Evolutionary conservation across 2,329 filamentous ascomycete genomes (phyloP).

Genomic region (Botrytis deweyae): DNA sequence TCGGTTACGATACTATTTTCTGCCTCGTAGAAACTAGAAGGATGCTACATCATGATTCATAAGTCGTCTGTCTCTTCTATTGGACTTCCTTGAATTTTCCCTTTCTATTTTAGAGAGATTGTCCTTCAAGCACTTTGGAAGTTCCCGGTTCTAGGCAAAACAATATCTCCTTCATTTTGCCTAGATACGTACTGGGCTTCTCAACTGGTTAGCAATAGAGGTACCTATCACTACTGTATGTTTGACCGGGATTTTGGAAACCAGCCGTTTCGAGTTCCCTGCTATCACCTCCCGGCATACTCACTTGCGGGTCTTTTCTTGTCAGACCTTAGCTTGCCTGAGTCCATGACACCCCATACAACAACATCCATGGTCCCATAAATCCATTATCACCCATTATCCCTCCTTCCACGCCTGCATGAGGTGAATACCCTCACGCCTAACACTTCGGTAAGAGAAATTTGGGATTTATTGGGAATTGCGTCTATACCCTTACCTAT

Average conservation of each 20-base stretch:
- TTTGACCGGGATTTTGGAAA: slow-evolving; percentile 15
- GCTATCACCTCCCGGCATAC: slow-evolving; percentile 12
- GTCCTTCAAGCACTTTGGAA: background rate
- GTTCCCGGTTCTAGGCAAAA: background rate
- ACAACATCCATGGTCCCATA: background rate
- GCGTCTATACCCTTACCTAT: background rate
- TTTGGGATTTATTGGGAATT: slow-evolving; percentile 11
- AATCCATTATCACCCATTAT: background rate
- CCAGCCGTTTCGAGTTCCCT: slow-evolving; percentile 22
- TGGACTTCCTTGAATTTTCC: background rate
- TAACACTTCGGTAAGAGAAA: background rate
- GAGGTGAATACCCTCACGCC: slow-evolving; percentile 3
- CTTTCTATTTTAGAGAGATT: background rate
- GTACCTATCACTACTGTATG: background rate
- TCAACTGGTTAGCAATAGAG: background rate
- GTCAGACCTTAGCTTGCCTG: slow-evolving; percentile 11
- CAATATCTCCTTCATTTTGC: background rate
- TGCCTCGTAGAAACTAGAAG: background rate
- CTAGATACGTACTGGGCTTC: background rate
- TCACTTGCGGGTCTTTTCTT: slow-evolving; percentile 14
- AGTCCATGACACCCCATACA: background rate
- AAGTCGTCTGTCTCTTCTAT: background rate
- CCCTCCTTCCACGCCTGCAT: slow-evolving; percentile 15
- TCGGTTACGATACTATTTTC: too few relatives aligned
- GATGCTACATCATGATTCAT: background rate